Evolutionary conservation across 352 stramenopile genomes (phyloP), one percentile per base, ranked within the genome.

Genomic region (Blastocystis sp.): DNA sequence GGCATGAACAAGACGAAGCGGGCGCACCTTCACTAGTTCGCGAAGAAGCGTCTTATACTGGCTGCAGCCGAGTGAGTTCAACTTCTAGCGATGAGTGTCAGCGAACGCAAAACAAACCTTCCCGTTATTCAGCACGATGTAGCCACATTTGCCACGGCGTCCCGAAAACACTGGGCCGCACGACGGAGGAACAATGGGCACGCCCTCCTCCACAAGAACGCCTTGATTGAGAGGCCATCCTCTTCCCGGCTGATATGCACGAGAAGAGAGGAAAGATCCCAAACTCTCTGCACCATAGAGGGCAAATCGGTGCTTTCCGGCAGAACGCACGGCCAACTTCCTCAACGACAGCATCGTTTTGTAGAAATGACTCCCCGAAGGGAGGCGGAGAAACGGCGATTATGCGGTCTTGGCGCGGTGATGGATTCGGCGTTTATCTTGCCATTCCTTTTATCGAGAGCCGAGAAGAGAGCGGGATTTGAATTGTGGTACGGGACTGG

Each of bases 341-440:
- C 29, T 85, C n/a, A 62, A 29, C 31, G 74, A 85, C 33, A 85
- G 74, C 74, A 85, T 85, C n/a, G 33, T 69, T 85, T 12, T 10
- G 10, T 24, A 39, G 50, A 85, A 85, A 85, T 69, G 39, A 16
- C 35, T 3, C 12, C 33, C 10, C 9, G 31, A 26, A 69, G 29
- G 12, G 16, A 85, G 31, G 61, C 74, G 74, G 10, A 24, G 70
- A 85, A 85, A 67, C 74, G 74, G 74, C 33, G 41, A 69, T 85
- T 51, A 1, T 33, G 26, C 10, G 21, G 29, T 85, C 4, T 69
- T 37, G 19, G 69, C 69, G 39, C 12, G 16, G 16, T 55, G 6
- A 16, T 16, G 45, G 45, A 55, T 16, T 19, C 45, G 6, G 6
- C 45, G 45, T 19, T 55, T 55, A 6, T 16, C 45, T 19, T n/a